Evolutionary conservation across 768 basidiomycete genomes (phyloP), one percentile per base, ranked within the genome.

Genomic region (Gloeophyllum trabeum): DNA sequence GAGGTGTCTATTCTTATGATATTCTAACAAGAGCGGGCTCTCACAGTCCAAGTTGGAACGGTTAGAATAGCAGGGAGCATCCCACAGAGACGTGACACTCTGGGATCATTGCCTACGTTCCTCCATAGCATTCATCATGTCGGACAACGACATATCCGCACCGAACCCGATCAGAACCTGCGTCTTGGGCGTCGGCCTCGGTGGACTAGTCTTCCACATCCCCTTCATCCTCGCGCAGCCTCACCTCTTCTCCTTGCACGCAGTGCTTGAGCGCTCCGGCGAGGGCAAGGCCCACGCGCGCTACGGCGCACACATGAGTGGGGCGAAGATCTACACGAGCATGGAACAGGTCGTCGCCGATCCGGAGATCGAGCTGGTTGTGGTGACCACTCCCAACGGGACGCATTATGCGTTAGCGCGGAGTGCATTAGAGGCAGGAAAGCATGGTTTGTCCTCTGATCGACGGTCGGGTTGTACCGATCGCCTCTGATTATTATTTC

Each of bases 191-290:
- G 77, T 83, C 25, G 88, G 87, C 30, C 75, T 89, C 46, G 70
- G 79, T 16, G 81, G 81, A 24, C 62, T 81, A 30, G 82, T 81
- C 2, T 90, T 92, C 61, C 89, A 92, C 57, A 51, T 80, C 43
- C 88, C 89, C 0, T 83, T 89, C 57, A 63, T 92, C 43, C 71
- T 81, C 43, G 76, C 83, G 2, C 66, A 83, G 16, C 80, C 85
- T 0, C 64, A 81, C 19, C 60, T 75, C 39, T 89, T 87, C 65
- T 71, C 61, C 6, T 71, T 90, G 24, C 69, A 79, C 49, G 71
- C 84, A n/a, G 79, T 89, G 38, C 66, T 88, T 44, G 79, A 87
- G 56, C 71, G 86, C 41, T 79, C 77, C 51, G 82, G 85, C 1
- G 54, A 63, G 24, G 80, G 81, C 25, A 81, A 78, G 54, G 73